Evolutionary conservation across 179 eudicot species (phyloP), one percentile per base, ranked within the genome.

Genomic region (Drosera spatulata): DNA sequence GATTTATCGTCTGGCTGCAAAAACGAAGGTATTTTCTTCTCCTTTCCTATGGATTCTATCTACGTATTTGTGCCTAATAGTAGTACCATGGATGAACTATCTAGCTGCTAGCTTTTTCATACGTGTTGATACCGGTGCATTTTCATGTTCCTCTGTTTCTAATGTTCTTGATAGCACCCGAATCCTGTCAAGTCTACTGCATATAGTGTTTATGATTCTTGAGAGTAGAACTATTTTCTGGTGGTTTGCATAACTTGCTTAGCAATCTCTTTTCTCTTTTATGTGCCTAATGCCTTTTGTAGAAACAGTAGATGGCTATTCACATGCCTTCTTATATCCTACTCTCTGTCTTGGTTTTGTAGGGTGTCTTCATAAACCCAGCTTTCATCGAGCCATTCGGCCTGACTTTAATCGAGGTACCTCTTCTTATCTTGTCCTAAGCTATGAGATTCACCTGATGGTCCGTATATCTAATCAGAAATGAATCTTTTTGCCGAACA

Each of bases 361-460:
- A 85, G 91, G 91, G 91, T 45, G 91, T 85, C 12, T 85, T 85
- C 62, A 85, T 85, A 63, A 85, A 85, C 63, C 91, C 87, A 60
- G 91, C 91, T 50, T 82, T 85, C 55, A 82, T 85, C 39, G 91
- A 85, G 80, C 91, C 91, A 62, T 85, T 85, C 70, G 88, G 91
- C 45, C 80, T 85, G 59, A 82, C 91, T 10, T 76, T 85, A 51
- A 82, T 85, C 33, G 91, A 85, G 91, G 91, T 85, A 49, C 61
- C 50, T 50, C 10, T 60, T 56, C 52, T 59, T 58, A 11, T 59
- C n/a, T 48, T 62, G 61, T 64, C 41, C 44, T 41, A 15, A 47
- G 40, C 42, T 51, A 8, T 66, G 51, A 55, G 53, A 10, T 48
- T 43, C 2, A 43, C 45, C 38, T 22, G 22, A 41, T 64, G 50